Conservation (phyloP, 163 green algal genomes). For the Scenedesmus sp. region DNA sequence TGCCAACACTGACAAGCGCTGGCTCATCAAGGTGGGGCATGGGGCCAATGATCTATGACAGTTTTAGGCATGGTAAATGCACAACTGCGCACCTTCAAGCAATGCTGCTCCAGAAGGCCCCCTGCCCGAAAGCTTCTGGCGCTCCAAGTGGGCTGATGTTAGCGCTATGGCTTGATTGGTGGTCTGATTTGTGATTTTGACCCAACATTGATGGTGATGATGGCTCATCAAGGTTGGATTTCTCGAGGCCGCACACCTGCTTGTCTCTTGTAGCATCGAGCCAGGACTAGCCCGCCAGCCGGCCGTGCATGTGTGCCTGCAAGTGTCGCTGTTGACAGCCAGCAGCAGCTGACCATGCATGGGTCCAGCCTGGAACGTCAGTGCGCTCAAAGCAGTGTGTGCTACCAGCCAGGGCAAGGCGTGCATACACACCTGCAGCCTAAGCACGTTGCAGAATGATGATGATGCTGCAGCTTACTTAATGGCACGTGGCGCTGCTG, state of each 20-base stretch:
- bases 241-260: too few species aligned
- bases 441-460: too few species aligned
- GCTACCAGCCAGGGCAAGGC: neutral
- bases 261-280: too few species aligned
- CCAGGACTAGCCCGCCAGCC: too few species aligned
- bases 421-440: neutral
- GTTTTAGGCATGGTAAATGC: neutral
- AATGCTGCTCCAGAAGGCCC: too few species aligned
- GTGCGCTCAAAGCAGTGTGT: neutral
- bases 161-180: neutral
- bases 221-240: too few species aligned
- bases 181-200: neutral
- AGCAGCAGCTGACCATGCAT: neutral
- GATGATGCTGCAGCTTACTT: too few species aligned
- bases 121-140: too few species aligned
- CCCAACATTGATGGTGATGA: neutral
- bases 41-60: too few species aligned
- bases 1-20: neutral
- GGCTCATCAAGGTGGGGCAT: slow-evolving; percentile 16
- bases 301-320: too few species aligned
- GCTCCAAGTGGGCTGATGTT: neutral
- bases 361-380: neutral
- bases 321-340: neutral
- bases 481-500: neutral
- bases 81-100: too few species aligned